Evolutionary conservation across 2,329 filamentous ascomycete species (phyloP), one percentile per base, ranked within the genome.

Genomic region (Talaromyces funiculosus): DNA sequence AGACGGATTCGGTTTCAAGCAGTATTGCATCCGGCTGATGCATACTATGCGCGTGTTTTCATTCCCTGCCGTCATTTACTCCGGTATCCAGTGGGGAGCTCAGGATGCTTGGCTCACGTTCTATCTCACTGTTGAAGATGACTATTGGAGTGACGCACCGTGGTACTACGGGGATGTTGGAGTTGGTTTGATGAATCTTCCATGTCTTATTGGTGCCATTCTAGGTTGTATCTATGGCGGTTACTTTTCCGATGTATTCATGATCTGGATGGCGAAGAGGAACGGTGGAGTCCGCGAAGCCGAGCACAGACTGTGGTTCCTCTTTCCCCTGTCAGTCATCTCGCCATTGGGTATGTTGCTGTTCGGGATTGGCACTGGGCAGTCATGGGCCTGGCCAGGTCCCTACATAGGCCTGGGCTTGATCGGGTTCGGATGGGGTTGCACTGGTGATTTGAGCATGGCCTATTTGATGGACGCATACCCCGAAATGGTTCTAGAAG

Each of bases 31-130:
- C 42, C 82, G 82, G 1, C 73, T 85, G 2, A 80, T 79, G 64
- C 80, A 84, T 64, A 84, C 81, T 0, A 71, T 85, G 55, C 78
- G 81, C n/a, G 73, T 85, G 43, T 84, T 85, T 67, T 76, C 77
- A 1, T 84, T 85, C 62, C 83, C 83, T 0, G 82, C 82, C 1
- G 82, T 85, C 9, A 77, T 82, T 63, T 85, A 81, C 63, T 81
- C 82, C 2, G 82, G 83, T 8, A 69, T 85, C 24, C 82, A 85
- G 66, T 85, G 83, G 83, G 83, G 83, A 3, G 75, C 81, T 31
- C 83, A 85, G 68, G 83, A 84, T 64, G 81, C 83, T n/a, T 84
- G 83, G 71, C 71, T 86, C 22, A 81, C 81, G 1, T 85, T 86
- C 67, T 84, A 85, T 63, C 73, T 84, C 33, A 85, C 83, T 0